Evolutionary conservation across 1,139 yeast genomes (phyloP).

Genomic region (Blastobotrys illinoisensis): DNA sequence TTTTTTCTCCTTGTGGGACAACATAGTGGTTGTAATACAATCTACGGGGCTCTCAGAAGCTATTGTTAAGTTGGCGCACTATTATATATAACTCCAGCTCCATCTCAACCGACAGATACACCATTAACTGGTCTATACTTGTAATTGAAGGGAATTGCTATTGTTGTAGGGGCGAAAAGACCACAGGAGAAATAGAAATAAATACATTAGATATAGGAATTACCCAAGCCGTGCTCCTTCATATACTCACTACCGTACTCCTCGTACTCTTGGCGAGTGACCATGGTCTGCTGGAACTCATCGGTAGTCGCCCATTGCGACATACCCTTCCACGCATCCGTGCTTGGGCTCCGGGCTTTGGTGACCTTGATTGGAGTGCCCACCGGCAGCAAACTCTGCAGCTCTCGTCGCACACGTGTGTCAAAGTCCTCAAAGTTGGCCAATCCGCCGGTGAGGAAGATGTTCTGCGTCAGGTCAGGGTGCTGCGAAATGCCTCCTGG

Average conservation of each 20-base stretch:
- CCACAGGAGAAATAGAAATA: too few species aligned
- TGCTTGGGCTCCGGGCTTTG: slow-evolving; percentile 57
- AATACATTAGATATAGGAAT: slow-evolving; percentile 26
- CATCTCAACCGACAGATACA: too few species aligned
- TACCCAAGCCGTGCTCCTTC: slow-evolving; percentile 81
- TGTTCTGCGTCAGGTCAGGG: slow-evolving; percentile 40
- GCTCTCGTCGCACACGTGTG: slow-evolving; percentile 60
- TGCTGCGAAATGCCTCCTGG: slow-evolving; percentile 48
- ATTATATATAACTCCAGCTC: too few species aligned
- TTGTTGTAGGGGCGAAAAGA: too few species aligned
- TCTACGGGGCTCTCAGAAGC: too few species aligned
- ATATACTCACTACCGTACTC: slow-evolving; percentile 89
- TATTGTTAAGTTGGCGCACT: too few species aligned
- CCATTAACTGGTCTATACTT: too few species aligned
- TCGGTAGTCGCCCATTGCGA: slow-evolving; percentile 59
- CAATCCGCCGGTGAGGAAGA: slow-evolving; percentile 85
- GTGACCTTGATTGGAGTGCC: slow-evolving; percentile 59
- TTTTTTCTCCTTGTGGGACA: too few species aligned
- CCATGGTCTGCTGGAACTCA: slow-evolving; percentile 45
- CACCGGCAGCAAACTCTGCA: slow-evolving; percentile 64
- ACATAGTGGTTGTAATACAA: too few species aligned
- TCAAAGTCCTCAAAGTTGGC: slow-evolving; percentile 61
- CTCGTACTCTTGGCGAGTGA: slow-evolving; percentile 69
- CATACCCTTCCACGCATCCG: slow-evolving; percentile 96
- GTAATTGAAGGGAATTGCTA: too few species aligned